phyloP scores from a whole-genome alignment of 495 filamentous ascomycete species.

The Glutinoglossum americanum region DNA sequence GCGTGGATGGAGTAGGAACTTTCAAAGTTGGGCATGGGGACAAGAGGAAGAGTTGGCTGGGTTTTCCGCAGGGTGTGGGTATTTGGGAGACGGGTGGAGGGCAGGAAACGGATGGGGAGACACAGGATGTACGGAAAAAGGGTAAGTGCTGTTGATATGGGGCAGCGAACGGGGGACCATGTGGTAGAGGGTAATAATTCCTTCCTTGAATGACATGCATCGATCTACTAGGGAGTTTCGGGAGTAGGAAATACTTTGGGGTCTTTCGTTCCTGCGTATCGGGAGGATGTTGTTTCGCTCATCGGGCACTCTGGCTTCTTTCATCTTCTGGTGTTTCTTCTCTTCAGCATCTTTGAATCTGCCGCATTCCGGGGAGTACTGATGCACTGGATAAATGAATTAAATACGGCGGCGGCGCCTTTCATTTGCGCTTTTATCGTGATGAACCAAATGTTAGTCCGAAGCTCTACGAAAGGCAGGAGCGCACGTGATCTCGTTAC shows the following conservation, averaged over 20 bases:
- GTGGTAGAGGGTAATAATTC: background rate
- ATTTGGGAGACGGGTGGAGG: background rate
- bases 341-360: background rate
- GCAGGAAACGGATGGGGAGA: background rate
- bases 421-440: too few species aligned
- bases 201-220: background rate
- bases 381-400: background rate
- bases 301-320: background rate
- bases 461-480: too few species aligned
- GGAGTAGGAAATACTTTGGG: background rate
- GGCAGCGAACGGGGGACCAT: background rate
- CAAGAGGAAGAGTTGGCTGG: constrained; percentile 1
- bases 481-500: background rate
- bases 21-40: background rate
- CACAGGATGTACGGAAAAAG: background rate
- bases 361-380: background rate
- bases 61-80: background rate
- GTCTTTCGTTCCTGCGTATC: background rate
- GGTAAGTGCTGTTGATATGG: constrained; percentile 1
- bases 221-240: background rate
- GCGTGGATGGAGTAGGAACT: background rate
- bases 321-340: background rate
- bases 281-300: background rate
- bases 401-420: background rate
- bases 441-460: too few species aligned